Evolutionary conservation across 1,284 basidiomycete genomes (phyloP), one percentile per base, ranked within the genome.

Genomic region (Butyriboletus appendiculatus): DNA sequence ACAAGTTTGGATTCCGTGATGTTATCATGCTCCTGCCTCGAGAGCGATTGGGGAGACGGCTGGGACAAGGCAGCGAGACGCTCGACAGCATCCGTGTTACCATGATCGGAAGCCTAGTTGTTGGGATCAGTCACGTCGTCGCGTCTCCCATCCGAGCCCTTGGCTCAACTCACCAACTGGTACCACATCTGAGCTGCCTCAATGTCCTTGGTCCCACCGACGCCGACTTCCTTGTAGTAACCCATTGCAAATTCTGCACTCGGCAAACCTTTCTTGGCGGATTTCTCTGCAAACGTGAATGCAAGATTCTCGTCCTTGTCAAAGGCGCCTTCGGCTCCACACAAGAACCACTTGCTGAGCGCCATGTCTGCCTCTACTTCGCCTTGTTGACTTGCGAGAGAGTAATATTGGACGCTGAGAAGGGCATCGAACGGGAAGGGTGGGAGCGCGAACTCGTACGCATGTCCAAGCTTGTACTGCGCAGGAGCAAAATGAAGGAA

Each of bases 301-400:
- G 96, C 95, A 2, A 98, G 78, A 1, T 71, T 75, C 69, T 98
- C 95, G 71, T 97, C 94, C 73, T 95, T 95, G 28, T 92, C 91
- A 63, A 98, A 96, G 48, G 73, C 76, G 22, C 83, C 83, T 35
- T 92, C 87, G 0, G 85, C 85, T 0, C 92, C 93, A 68, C 94
- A 96, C 47, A 97, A 73, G 78, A 96, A 97, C 95, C 94, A 97
- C 72, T 96, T 97, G 73, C 84, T 87, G 45, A 97, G 78, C 8
- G 93, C 94, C 94, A 98, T 96, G 70, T 98, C 94, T 0, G 96
- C 96, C 68, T 98, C 94, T 40, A 82, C 78, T 72, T 97, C 92
- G 33, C 91, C 91, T 60, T 88, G 84, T 72, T 95, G 87, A 53
- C 85, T 90, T 0, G 95, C 96, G 9, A 89, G 76, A 16, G 84